phyloP scores from a whole-genome alignment of 108 stramenopile species.

The Nitzschia putrida region DNA sequence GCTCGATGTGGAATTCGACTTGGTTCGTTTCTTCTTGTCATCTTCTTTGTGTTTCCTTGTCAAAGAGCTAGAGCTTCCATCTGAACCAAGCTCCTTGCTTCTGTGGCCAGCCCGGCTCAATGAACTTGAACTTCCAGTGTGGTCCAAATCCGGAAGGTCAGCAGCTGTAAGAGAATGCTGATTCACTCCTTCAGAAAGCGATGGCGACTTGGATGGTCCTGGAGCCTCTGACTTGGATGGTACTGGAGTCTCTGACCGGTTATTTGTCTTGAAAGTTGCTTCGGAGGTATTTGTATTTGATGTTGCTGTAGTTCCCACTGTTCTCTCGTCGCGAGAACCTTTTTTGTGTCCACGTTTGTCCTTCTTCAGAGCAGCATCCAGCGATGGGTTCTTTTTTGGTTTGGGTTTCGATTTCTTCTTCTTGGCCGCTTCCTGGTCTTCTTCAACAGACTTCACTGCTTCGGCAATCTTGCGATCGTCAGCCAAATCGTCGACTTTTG shows the following conservation, averaged over 20 bases:
- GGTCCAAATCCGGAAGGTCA: background rate
- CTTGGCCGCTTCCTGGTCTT: background rate
- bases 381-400: constrained; percentile 8
- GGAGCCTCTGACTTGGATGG: too few relatives aligned
- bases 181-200: background rate
- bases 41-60: constrained; percentile 5
- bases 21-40: background rate
- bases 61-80: constrained; percentile 8
- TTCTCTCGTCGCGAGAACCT: constrained; percentile 5
- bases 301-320: constrained; percentile 16
- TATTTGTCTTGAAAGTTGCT: constrained; percentile 15
- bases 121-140: constrained; percentile 9
- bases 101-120: constrained; percentile 4
- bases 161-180: background rate
- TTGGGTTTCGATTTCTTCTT: background rate
- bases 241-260: background rate
- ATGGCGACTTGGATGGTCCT: background rate
- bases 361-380: constrained; percentile 7
- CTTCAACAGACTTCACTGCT: background rate
- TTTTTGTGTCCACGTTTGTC: constrained; percentile 8
- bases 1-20: background rate
- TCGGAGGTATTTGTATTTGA: constrained; percentile 4
- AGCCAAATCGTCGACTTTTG: constrained; percentile 4
- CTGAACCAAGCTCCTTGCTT: constrained; percentile 1
- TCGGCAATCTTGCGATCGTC: constrained; percentile 2